Base-by-base conservation (phyloP, 2,329 filamentous ascomycete species). In the Bipolaris bicolor region DNA sequence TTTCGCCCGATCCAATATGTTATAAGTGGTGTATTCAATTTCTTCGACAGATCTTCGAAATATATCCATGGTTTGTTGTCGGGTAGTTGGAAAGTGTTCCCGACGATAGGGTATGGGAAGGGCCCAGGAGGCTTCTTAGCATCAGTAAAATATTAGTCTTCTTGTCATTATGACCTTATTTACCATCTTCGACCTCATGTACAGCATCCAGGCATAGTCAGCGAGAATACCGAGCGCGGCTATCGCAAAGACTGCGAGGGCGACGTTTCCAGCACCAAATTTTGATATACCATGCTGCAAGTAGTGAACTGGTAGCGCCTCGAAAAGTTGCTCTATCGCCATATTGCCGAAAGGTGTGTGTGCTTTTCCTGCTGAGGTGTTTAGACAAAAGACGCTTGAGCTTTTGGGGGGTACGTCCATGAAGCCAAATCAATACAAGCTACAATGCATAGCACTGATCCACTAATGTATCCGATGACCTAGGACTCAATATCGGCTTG, bases 51-150 rank as follows among this genome's bases (percentile, higher is more conserved):
- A 61, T 82, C 67, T 52, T 86, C 82, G 61, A 86, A 85, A 69
- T 82, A 83, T 22, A 85, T 77, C 84, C 84, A 86, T 2, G 84
- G 83, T 64, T 86, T 85, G 53, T 76, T 77, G 22, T 81, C 77
- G 1, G 84, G 84, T 3, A 86, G 76, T 58, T 80, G 79, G 54
- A 82, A 84, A 0, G 83, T 86, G 64, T 85, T 86, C 33, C 84
- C 84, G 3, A 86, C 73, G 31, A 86, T 78, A 4, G 84, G 84
- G 59, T 77, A 77, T 2, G 83, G 83, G 3, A 84, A 77, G 0
- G 83, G 84, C 0, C 84, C 83, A 2, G 83, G 83, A 0, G 83
- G 83, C 81, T 83, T 51, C 54, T 18, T 7, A 31, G 39, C 18
- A 33, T 57, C 33, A 55, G 44, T 34, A 31, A 11, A 11, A 4